phyloP scores from a whole-genome alignment of 371 early-diverging fungal species.

The Chytridium lagenaria region DNA sequence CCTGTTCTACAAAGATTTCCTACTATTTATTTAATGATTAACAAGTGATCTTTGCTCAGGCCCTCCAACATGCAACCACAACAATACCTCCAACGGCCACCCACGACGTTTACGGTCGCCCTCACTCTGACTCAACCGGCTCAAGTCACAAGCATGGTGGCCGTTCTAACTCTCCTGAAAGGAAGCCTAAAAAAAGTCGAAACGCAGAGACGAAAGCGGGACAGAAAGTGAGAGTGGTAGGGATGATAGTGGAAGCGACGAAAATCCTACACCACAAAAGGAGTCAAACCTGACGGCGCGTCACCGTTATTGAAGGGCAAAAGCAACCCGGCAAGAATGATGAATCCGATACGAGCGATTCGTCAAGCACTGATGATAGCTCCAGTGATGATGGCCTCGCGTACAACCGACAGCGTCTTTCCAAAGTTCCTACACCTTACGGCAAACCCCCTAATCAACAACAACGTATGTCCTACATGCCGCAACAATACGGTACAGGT shows the following conservation, averaged over 20 bases:
- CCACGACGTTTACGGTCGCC: background rate
- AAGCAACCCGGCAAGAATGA: background rate
- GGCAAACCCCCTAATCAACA: background rate
- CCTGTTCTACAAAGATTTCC: slow-evolving; percentile 10
- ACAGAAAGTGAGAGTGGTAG: slow-evolving; percentile 13
- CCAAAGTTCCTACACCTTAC: background rate
- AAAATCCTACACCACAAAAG: background rate
- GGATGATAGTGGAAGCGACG: slow-evolving; percentile 12
- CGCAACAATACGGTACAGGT: background rate
- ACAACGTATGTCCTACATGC: background rate
- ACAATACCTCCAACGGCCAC: too few species aligned
- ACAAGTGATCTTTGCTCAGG: background rate
- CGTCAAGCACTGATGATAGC: background rate
- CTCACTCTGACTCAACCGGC: background rate
- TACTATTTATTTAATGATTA: background rate
- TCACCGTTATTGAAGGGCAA: background rate
- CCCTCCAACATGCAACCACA: too few species aligned
- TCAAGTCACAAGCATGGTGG: background rate
- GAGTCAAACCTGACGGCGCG: background rate
- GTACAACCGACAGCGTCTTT: background rate
- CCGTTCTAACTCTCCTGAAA: background rate
- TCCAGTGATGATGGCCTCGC: background rate
- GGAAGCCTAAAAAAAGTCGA: slow-evolving; percentile 8
- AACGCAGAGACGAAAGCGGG: background rate
- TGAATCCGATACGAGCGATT: background rate